Percentiles rank a stretch among this genome's conserved stretches.
These are phyloP conservation scores for Teunomyces stri DNA, from an alignment of 805 yeast genomes.

Conservation along the genomic window DNA sequence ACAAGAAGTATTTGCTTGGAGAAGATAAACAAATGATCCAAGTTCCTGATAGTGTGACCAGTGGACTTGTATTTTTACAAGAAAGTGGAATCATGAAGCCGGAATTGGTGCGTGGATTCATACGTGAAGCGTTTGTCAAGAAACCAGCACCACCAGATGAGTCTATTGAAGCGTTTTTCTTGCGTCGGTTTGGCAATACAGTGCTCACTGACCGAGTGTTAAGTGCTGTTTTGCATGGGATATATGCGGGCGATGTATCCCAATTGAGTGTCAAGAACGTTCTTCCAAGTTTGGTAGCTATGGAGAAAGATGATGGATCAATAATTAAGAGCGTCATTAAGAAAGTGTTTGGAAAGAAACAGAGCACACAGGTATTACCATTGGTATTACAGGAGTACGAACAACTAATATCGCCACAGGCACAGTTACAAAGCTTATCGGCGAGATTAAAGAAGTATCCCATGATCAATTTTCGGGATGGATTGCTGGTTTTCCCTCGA, in stretches of 20 bases:
- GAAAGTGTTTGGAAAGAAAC: conserved; percentile 19
- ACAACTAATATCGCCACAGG: conserved; percentile 34
- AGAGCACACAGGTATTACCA: neutral
- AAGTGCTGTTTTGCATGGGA: conserved; percentile 85
- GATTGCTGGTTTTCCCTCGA: conserved; percentile 54
- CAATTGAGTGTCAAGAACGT: conserved; percentile 65
- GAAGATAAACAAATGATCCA: conserved; percentile 47
- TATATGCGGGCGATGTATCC: conserved; percentile 73
- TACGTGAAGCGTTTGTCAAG: conserved; percentile 51
- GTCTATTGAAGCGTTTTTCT: conserved; percentile 62
- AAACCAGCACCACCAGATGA: conserved; percentile 52
- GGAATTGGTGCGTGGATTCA: conserved; percentile 42
- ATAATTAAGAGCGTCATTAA: conserved; percentile 45
- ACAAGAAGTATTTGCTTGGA: conserved; percentile 64
- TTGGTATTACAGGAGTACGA: conserved; percentile 36
- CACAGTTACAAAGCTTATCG: conserved; percentile 37
- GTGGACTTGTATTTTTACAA: conserved; percentile 29
- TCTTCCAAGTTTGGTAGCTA: conserved; percentile 50
- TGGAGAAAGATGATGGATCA: conserved; percentile 63
- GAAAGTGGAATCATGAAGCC: conserved; percentile 40
- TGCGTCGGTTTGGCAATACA: conserved; percentile 63
- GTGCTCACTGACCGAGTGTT: conserved; percentile 53
- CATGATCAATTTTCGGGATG: conserved; percentile 56
- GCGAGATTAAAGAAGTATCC: conserved; percentile 51
- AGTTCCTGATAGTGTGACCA: conserved; percentile 47